Conservation (phyloP, 2,329 filamentous ascomycete genomes). For the Pseudocercospora fijiensis region DNA sequence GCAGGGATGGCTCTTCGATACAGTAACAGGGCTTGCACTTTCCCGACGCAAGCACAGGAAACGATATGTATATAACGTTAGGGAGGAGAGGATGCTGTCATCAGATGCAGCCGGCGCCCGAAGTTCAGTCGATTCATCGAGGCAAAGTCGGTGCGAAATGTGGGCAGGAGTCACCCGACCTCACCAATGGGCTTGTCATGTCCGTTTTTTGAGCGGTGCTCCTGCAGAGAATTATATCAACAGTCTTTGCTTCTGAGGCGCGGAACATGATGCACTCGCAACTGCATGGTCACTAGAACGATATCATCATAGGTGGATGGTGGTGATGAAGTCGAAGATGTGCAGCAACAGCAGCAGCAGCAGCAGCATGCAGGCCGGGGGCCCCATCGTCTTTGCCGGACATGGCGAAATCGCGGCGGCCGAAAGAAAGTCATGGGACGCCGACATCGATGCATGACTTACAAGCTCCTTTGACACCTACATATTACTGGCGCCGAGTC, state of each 20-base stretch:
- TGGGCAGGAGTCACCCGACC: neutral
- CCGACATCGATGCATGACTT: neutral
- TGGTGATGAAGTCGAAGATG: neutral
- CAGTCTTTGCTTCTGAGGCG: neutral
- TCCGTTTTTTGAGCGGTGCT: neutral
- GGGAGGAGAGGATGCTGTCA: neutral
- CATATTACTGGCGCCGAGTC: too few relatives aligned
- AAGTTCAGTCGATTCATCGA: constrained; percentile 1
- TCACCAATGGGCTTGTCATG: neutral
- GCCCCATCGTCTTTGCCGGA: too few relatives aligned
- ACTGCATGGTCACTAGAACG: neutral
- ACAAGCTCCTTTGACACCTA: neutral
- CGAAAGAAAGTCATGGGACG: neutral
- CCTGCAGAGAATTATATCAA: neutral
- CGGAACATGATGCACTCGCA: neutral
- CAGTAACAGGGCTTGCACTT: too few relatives aligned
- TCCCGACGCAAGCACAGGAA: neutral
- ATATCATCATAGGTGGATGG: neutral
- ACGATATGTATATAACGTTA: neutral
- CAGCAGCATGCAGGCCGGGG: too few relatives aligned
- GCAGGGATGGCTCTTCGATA: too few relatives aligned
- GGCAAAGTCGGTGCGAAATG: neutral
- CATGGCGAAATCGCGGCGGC: too few relatives aligned
- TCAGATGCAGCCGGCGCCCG: neutral
- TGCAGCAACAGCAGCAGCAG: too few relatives aligned